Conservation (phyloP, 345 rosid species). For the Lepidium sativum region DNA sequence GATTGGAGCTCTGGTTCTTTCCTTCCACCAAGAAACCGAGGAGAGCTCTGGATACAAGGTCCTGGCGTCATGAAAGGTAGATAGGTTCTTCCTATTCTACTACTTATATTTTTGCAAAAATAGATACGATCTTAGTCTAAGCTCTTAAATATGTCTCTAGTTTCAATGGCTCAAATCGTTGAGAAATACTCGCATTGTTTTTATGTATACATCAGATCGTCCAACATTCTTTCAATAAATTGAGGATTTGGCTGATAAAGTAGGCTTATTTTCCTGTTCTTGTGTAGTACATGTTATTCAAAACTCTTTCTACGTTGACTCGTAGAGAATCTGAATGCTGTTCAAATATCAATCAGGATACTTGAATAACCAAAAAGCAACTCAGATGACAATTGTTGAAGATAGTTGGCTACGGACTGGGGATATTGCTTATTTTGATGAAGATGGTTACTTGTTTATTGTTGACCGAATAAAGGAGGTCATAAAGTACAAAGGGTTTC, state of each 20-base stretch:
- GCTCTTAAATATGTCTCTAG: neutral
- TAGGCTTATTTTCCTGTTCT: neutral
- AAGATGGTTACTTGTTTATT: conserved; percentile 62
- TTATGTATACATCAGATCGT: neutral
- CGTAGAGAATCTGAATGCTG: neutral
- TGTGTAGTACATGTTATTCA: neutral
- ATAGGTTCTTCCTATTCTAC: neutral
- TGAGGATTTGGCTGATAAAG: neutral
- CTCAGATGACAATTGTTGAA: conserved; percentile 42
- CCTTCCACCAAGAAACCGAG: conserved; percentile 56
- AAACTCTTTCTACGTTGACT: neutral
- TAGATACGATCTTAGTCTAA: neutral
- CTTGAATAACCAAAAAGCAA: conserved; percentile 56
- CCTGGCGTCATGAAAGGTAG: conserved; percentile 72
- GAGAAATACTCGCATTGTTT: neutral
- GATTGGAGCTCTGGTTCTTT: conserved; percentile 53
- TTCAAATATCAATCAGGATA: conserved; percentile 37
- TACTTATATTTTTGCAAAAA: neutral
- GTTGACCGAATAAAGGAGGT: conserved; percentile 75
- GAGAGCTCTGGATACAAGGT: conserved; percentile 90
- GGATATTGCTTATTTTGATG: conserved; percentile 63
- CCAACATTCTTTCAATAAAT: neutral
- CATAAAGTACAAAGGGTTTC: conserved; percentile 84
- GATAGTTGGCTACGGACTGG: conserved; percentile 89
- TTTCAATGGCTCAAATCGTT: neutral